Conservation (phyloP, 768 basidiomycete genomes). For the Mycena pura region DNA sequence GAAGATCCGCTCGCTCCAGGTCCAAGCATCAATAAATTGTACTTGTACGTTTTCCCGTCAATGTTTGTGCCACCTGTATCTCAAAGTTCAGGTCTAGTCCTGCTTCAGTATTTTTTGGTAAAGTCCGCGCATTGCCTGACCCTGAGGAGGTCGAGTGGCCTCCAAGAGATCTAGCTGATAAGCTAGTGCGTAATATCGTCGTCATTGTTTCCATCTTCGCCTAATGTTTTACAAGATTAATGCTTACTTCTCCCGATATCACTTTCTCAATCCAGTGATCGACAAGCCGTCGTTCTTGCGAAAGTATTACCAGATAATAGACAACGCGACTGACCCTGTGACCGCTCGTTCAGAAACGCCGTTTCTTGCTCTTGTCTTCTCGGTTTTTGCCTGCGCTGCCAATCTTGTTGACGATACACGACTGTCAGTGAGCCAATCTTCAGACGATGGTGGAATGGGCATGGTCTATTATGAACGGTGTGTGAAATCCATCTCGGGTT, state of each 20-base stretch:
- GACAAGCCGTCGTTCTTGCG: constrained; percentile 85
- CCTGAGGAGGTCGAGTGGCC: constrained; percentile 91
- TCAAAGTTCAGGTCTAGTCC: too few species aligned
- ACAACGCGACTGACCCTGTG: constrained; percentile 58
- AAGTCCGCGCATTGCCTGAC: constrained; percentile 79
- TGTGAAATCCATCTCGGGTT: constrained; percentile 30
- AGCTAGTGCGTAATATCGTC: constrained; percentile 65
- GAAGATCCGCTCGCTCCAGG: constrained; percentile 82
- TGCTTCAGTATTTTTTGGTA: constrained; percentile 86
- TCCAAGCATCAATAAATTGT: constrained; percentile 82
- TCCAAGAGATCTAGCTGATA: constrained; percentile 84
- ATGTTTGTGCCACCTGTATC: too few species aligned
- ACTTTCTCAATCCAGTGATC: constrained; percentile 87
- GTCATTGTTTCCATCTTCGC: constrained; percentile 28
- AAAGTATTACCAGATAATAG: constrained; percentile 78
- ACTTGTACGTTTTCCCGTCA: too few species aligned
- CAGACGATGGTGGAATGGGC: constrained; percentile 84
- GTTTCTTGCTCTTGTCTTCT: constrained; percentile 83
- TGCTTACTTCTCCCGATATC: constrained; percentile 86
- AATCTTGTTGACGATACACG: constrained; percentile 79
- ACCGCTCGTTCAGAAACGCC: constrained; percentile 68
- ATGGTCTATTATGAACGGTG: constrained; percentile 92
- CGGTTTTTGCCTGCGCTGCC: constrained; percentile 90
- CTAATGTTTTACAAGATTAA: constrained; percentile 63
- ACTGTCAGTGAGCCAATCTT: constrained; percentile 58